These are phyloP conservation scores for Phytophthora pseudosyringae DNA, from an alignment of 352 stramenopile species.

Conservation along the genomic window DNA sequence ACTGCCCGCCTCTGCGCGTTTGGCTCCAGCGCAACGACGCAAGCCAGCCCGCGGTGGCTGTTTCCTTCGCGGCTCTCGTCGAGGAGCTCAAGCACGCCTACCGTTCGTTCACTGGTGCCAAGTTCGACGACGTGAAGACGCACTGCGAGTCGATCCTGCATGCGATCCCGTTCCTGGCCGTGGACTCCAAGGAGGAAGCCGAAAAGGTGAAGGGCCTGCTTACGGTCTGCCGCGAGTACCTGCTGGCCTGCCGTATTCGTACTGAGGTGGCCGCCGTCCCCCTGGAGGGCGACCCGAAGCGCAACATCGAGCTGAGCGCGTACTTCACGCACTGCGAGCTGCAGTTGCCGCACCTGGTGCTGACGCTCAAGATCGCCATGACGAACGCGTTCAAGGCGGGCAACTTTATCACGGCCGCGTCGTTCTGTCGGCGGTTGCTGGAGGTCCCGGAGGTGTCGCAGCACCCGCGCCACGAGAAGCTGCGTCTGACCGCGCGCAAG, in stretches of 20 bases:
- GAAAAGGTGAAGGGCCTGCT: conserved; percentile 96
- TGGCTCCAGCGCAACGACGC: conserved; percentile 90
- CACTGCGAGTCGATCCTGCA: conserved; percentile 94
- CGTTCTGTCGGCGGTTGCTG: conserved; percentile 98
- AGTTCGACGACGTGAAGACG: conserved; percentile 97
- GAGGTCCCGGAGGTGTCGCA: conserved; percentile 97
- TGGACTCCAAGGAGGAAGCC: conserved; percentile 92
- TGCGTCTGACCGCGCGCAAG: conserved; percentile 96
- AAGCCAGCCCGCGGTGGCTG: conserved; percentile 87
- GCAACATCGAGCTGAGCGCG: conserved; percentile 97
- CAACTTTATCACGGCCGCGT: conserved; percentile 99
- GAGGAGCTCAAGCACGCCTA: conserved; percentile 96
- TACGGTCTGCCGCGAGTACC: conserved; percentile 97
- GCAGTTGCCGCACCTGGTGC: conserved; percentile 96
- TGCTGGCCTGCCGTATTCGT: conserved; percentile 97
- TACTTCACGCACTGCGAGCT: conserved; percentile 99
- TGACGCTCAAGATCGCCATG: conserved; percentile 99
- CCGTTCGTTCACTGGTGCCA: conserved; percentile 96
- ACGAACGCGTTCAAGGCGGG: conserved; percentile 99
- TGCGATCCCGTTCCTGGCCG: conserved; percentile 96
- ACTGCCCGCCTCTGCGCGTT: conserved; percentile 72
- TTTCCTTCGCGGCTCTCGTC: conserved; percentile 92
- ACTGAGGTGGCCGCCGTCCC: conserved; percentile 73
- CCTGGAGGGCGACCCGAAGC: conserved; percentile 77
- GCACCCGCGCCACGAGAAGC: conserved; percentile 92